Evolutionary conservation across 1,284 basidiomycete species (phyloP).

Genomic region (Rhodotorula sp.): DNA sequence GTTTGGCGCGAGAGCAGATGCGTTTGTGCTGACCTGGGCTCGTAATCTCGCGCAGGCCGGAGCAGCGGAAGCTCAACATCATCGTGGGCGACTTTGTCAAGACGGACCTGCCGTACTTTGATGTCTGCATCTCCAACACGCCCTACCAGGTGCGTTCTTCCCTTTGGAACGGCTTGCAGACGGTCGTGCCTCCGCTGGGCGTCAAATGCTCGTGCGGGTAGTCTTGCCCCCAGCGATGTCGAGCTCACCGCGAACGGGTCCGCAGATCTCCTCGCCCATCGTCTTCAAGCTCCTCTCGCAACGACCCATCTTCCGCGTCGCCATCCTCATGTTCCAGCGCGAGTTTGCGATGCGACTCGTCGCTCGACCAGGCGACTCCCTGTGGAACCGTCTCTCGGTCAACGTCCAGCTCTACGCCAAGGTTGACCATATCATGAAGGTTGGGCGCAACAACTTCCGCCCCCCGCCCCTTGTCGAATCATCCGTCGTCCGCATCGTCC

Average conservation of each 20-base stretch:
- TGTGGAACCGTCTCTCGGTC: conserved; percentile 93
- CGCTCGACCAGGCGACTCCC: conserved; percentile 75
- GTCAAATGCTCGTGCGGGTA: too few species aligned
- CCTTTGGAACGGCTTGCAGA: too few species aligned
- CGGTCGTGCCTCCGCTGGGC: too few species aligned
- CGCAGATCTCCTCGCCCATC: conserved; percentile 87
- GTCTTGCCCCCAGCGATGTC: not conserved
- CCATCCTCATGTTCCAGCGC: conserved; percentile 99
- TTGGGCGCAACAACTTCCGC: conserved; percentile 92
- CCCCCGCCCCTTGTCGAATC: conserved; percentile 95
- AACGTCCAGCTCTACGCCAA: conserved; percentile 96
- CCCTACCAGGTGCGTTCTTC: conserved; percentile 71
- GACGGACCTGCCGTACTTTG: conserved; percentile 93
- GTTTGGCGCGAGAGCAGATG: too few species aligned
- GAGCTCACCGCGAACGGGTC: not conserved
- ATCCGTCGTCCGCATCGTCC: conserved; percentile 85
- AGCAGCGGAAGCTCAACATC: conserved; percentile 90
- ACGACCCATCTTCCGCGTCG: conserved; percentile 86
- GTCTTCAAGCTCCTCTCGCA: conserved; percentile 97
- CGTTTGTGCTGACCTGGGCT: not conserved
- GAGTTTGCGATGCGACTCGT: conserved; percentile 94
- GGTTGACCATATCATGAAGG: conserved; percentile 95
- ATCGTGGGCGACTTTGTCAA: conserved; percentile 97
- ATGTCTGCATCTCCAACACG: conserved; percentile 98
- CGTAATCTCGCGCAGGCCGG: conserved; percentile 62